Conservation (phyloP, 148 eudicot species). For the Rhododendron simsii region DNA sequence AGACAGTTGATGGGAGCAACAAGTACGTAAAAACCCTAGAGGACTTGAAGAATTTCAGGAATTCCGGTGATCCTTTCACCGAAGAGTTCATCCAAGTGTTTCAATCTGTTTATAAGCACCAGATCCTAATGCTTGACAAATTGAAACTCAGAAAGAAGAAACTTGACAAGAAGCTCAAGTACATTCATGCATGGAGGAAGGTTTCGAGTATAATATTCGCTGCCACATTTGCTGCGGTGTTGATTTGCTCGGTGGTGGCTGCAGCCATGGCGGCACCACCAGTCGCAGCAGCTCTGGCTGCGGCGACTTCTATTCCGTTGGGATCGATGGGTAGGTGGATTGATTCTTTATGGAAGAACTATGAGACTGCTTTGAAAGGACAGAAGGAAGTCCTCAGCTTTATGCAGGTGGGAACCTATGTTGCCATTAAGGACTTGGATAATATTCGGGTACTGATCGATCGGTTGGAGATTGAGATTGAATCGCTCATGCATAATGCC, state of each 20-base stretch:
- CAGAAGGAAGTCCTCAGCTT: constrained; percentile 83
- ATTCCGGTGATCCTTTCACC: constrained; percentile 80
- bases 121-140: constrained; percentile 75
- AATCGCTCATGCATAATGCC: constrained; percentile 46
- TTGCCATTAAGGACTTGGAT: constrained; percentile 88
- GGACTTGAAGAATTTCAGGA: constrained; percentile 74
- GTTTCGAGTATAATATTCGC: constrained; percentile 77
- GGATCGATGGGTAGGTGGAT: constrained; percentile 97
- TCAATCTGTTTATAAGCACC: constrained; percentile 75
- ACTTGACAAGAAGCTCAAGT: constrained; percentile 81
- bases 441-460: constrained; percentile 70
- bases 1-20: constrained; percentile 24
- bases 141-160: constrained; percentile 65
- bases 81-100: constrained; percentile 77
- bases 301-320: constrained; percentile 70
- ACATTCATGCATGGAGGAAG: constrained; percentile 84
- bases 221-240: constrained; percentile 81
- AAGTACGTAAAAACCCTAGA: constrained; percentile 19
- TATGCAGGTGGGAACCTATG: constrained; percentile 89
- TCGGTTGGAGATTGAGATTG: constrained; percentile 65
- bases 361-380: constrained; percentile 75
- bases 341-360: constrained; percentile 80
- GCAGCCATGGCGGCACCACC: constrained; percentile 92
- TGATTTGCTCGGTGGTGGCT: constrained; percentile 95
- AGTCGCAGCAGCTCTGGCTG: constrained; percentile 84